A percentile compares a stretch with the other conserved stretches of the same genome.
Conservation (phyloP, 1,284 basidiomycete genomes). For the Sporisorium iseilematis-ciliati region DNA sequence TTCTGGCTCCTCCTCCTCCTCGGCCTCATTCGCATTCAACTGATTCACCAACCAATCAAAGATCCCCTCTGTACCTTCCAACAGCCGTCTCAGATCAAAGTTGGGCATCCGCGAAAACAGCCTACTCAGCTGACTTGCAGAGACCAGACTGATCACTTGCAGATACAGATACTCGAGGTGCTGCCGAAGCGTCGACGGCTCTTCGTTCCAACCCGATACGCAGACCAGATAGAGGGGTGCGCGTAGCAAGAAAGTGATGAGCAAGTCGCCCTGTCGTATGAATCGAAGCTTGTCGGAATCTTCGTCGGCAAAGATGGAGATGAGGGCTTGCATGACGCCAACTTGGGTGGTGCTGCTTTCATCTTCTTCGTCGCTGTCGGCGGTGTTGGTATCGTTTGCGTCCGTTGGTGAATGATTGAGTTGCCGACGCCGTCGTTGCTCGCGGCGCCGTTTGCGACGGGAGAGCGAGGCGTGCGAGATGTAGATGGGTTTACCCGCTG, state of each 20-base stretch:
- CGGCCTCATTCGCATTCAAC: slow-evolving; percentile 47
- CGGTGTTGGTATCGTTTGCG: neutral
- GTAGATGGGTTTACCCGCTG: slow-evolving; percentile 64
- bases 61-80: slow-evolving; percentile 76
- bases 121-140: slow-evolving; percentile 82
- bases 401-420: neutral
- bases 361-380: slow-evolving; percentile 67
- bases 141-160: slow-evolving; percentile 90
- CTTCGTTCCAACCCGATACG: slow-evolving; percentile 90
- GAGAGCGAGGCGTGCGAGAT: slow-evolving; percentile 46
- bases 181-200: slow-evolving; percentile 86
- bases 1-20: slow-evolving; percentile 10
- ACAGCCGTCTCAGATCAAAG: slow-evolving; percentile 86
- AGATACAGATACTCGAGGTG: slow-evolving; percentile 95
- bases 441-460: slow-evolving; percentile 17
- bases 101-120: slow-evolving; percentile 90
- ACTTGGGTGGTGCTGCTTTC: slow-evolving; percentile 82
- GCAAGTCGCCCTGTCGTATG: slow-evolving; percentile 71
- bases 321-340: slow-evolving; percentile 92
- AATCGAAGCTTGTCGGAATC: slow-evolving; percentile 57
- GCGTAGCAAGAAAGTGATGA: slow-evolving; percentile 86
- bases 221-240: slow-evolving; percentile 91
- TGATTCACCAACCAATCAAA: slow-evolving; percentile 54
- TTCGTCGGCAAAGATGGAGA: slow-evolving; percentile 75
- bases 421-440: slow-evolving; percentile 13